Base-by-base conservation (phyloP, 805 yeast species). In the Sungouiozyma ichnusensis region DNA sequence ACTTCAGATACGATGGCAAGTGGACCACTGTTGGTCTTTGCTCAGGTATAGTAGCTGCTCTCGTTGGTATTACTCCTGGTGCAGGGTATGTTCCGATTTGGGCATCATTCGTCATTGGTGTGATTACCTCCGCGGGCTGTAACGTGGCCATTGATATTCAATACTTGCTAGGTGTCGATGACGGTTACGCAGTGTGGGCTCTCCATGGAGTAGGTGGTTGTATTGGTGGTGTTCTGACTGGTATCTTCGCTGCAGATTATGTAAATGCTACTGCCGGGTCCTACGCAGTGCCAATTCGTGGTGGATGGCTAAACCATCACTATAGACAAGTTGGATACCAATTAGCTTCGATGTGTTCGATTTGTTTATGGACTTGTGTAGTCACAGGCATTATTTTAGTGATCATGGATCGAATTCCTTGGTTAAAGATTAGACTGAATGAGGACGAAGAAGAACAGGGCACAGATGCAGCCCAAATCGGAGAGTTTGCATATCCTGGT, bases 61-160 rank as follows among this genome's bases (percentile, higher is more conserved):
- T 90, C 48, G 97, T 92, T 38, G 92, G 92, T 58, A 81, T 90
- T 48, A 90, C 97, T 2, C 97, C 98, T 38, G 97, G 90, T 48
- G 97, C 97, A 16, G 97, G 97, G 49, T 88, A 70, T 59, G 95
- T 90, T 39, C 97, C 97, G 44, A 79, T 90, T 44, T 90, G 88
- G 77, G 77, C 87, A 45, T 76, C 96, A 2, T 79, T 86, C 36
- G 76, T 84, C 46, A 83, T 88, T 56, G 97, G 97, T 58, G 73
- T 76, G 45, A 67, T 86, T 34, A 77, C 90, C 39, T 90, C 81
- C 24, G 59, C 77, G 42, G 78, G 78, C 33, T 86, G 95, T 68
- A 87, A 88, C 72, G 74, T 77, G 57, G 90, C 94, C 38, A 86
- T 85, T 48, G 94, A 85, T 64, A 62, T 86, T 53, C 87, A 88